Evolutionary conservation across 2,329 filamentous ascomycete genomes (phyloP).

Genomic region (Hypoxylon sp.): DNA sequence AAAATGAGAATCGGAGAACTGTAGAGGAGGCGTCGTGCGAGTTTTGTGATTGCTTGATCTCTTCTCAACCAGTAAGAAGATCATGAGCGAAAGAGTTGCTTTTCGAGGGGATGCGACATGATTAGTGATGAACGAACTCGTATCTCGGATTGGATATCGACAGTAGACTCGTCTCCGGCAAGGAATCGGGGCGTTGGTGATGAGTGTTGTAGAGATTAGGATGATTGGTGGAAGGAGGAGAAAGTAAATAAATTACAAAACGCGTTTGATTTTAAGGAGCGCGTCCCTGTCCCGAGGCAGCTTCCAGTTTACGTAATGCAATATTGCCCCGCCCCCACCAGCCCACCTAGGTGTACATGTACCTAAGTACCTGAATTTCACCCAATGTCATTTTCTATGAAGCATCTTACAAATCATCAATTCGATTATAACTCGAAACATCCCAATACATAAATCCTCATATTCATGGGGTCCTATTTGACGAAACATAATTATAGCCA

Average conservation of each 20-base stretch:
- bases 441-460: too few species aligned
- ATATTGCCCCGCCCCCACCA: not conserved
- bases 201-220: constrained; percentile 31
- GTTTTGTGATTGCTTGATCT: constrained; percentile 49
- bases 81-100: constrained; percentile 57
- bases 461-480: too few species aligned
- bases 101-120: constrained; percentile 38
- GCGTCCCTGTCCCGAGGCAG: too few species aligned
- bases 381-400: too few species aligned
- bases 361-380: too few species aligned
- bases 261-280: constrained; percentile 18
- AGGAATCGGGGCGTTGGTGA: constrained; percentile 37
- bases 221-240: constrained; percentile 31
- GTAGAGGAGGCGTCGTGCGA: constrained; percentile 79
- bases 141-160: constrained; percentile 47
- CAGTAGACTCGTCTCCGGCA: constrained; percentile 43
- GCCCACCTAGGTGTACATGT: too few species aligned
- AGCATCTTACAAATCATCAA: too few species aligned
- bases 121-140: constrained; percentile 36
- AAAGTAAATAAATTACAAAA: constrained; percentile 31
- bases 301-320: too few species aligned
- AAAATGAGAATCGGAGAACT: constrained; percentile 81
- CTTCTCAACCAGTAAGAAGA: constrained; percentile 40
- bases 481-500: too few species aligned
- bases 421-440: too few species aligned